Percentiles rank a stretch among this genome's conserved stretches.
Evolutionary conservation across 495 filamentous ascomycete species (phyloP).

Genomic region (Daldinia decipiens): DNA sequence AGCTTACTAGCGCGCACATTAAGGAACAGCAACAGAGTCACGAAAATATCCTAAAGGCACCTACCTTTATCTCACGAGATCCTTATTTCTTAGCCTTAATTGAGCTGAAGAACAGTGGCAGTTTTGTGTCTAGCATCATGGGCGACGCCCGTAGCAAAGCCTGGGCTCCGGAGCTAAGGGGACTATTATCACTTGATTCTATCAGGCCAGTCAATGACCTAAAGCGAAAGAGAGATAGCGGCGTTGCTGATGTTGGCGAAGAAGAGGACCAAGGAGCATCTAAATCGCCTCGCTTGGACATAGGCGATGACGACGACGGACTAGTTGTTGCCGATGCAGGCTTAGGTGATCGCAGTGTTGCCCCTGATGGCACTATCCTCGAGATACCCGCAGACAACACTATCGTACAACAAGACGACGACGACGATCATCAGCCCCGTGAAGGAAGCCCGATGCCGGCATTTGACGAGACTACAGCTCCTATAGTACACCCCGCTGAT

Average conservation of each 20-base stretch:
- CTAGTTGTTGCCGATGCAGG: conserved; percentile 56
- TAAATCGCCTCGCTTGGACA: conserved; percentile 74
- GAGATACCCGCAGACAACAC: conserved; percentile 74
- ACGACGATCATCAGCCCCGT: conserved; percentile 58
- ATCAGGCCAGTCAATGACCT: conserved; percentile 80
- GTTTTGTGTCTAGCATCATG: conserved; percentile 83
- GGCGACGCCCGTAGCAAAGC: conserved; percentile 77
- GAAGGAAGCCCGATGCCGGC: conserved; percentile 56
- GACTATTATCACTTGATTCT: conserved; percentile 82
- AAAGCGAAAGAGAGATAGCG: conserved; percentile 94
- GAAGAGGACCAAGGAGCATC: conserved; percentile 68
- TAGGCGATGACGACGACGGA: conserved; percentile 69
- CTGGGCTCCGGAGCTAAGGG: conserved; percentile 92
- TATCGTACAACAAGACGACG: conserved; percentile 60
- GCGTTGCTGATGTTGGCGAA: conserved; percentile 78
- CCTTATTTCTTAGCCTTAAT: conserved; percentile 86
- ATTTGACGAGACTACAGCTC: conserved; percentile 81
- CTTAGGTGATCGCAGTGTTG: conserved; percentile 62
- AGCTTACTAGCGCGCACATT: conserved; percentile 67
- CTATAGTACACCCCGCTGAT: conserved; percentile 79
- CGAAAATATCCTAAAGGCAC: conserved; percentile 80
- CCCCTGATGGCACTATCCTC: conserved; percentile 64
- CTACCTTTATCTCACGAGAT: conserved; percentile 84
- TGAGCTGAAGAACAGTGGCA: conserved; percentile 86
- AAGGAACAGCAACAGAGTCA: conserved; percentile 82